phyloP scores from a whole-genome alignment of 2,329 filamentous ascomycete species.

The Phialophora tarda region DNA sequence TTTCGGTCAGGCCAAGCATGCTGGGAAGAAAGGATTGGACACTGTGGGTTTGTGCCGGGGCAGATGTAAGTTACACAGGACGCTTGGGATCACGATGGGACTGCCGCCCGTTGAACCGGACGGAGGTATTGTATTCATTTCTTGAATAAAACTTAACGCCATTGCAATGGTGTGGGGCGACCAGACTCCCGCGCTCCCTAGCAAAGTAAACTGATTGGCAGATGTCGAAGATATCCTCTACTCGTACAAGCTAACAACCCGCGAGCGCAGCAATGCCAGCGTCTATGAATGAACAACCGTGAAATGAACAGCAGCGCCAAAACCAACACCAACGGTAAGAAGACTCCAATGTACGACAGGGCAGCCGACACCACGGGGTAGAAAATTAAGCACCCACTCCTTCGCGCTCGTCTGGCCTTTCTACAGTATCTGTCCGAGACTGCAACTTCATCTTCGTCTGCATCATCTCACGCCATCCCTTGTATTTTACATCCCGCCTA shows the following conservation, averaged over 20 bases:
- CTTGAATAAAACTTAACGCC: background rate
- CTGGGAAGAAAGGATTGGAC: background rate
- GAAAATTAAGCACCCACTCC: background rate
- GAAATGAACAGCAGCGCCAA: background rate
- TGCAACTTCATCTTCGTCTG: background rate
- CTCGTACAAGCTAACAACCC: background rate
- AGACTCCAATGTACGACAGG: background rate
- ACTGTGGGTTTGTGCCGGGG: background rate
- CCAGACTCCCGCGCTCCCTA: background rate
- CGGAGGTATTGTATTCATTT: background rate
- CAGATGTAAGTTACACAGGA: background rate
- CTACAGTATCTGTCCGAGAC: background rate
- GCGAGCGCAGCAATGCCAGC: background rate
- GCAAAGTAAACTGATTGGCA: background rate
- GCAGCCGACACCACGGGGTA: background rate
- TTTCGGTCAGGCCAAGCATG: background rate
- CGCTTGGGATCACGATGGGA: background rate
- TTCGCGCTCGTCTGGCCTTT: background rate
- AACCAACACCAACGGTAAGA: background rate
- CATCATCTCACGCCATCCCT: background rate
- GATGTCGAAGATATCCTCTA: background rate
- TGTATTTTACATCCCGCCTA: background rate
- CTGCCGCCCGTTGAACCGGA: background rate
- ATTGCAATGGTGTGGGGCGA: background rate
- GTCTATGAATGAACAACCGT: background rate